Evolutionary conservation across 176 grass and related monocot genomes (phyloP), one percentile per base, ranked within the genome.

Genomic region (Oryza punctata): DNA sequence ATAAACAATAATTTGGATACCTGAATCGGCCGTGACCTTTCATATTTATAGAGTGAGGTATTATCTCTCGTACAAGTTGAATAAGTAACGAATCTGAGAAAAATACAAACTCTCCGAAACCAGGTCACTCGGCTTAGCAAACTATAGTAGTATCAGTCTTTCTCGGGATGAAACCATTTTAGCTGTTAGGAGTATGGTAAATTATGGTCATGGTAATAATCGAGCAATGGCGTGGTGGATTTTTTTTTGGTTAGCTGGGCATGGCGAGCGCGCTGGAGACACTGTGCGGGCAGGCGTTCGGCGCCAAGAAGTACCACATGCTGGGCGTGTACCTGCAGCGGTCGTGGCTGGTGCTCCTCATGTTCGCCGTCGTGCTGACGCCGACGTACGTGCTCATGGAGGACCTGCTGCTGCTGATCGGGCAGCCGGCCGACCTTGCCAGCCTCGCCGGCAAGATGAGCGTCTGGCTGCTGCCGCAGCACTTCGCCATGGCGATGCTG

Each of bases 251-350:
- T 70, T 2, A 92, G 87, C 81, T 92, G 21, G 91, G 91, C 45
- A 92, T 93, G 91, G 91, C 78, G 82, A 93, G 91, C 70, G 91
- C 91, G 25, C 71, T 93, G 78, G 88, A 93, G 52, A 93, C 91
- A 50, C 74, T 93, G 43, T 93, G 88, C 65, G 88, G 91, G 5
- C 88, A 90, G 32, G 88, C 91, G 27, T 93, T 61, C 69, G 88
- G 88, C 3, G 91, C 88, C 2, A 85, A 82, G 88, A 82, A 88
- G 88, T 45, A 88, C 75, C 78, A 85, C 64, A 93, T 93, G 91
- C 82, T 93, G 63, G 88, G 91, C 6, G 68, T 93, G 40, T 93
- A 93, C 91, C 70, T 93, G 78, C 91, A 90, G 70, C 87, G 91
- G 0, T 93, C 88, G 0, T 93, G 88, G 91, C 2, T 86, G 2